Conservation (phyloP, 208 protist species). For the Trypanosoma brucei region DNA sequence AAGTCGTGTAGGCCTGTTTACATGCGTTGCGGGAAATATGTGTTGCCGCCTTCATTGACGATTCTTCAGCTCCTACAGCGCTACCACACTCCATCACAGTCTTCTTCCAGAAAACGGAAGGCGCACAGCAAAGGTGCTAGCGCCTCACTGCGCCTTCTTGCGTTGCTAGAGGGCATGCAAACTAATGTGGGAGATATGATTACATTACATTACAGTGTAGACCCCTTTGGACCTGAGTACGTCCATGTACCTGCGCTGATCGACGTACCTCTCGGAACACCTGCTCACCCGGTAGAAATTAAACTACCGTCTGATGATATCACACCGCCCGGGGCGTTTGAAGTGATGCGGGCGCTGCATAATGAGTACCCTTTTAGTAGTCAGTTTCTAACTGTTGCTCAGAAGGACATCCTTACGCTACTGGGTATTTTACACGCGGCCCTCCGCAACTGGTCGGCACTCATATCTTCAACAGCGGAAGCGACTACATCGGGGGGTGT, state of each 20-base stretch:
- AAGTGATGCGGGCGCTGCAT: constrained; percentile 25
- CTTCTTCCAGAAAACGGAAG: constrained; percentile 13
- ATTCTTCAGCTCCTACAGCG: constrained; percentile 68
- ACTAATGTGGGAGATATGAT: constrained; percentile 21
- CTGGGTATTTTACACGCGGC: constrained; percentile 51
- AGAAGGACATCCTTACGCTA: constrained; percentile 60
- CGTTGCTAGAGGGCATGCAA: constrained; percentile 8
- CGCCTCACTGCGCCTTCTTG: constrained; percentile 3
- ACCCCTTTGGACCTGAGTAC: constrained; percentile 45
- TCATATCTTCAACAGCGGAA: constrained; percentile 21
- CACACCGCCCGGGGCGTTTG: constrained; percentile 9
- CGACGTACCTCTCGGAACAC: constrained; percentile 21
- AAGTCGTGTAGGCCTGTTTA: constrained; percentile 25
- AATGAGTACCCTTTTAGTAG: constrained; percentile 46
- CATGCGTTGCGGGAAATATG: constrained; percentile 55
- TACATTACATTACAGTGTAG: constrained; percentile 60
- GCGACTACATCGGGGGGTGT: background rate
- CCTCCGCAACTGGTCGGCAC: constrained; percentile 40
- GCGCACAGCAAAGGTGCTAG: background rate
- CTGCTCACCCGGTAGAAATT: constrained; percentile 29
- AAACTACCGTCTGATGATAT: constrained; percentile 28
- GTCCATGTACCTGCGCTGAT: constrained; percentile 12
- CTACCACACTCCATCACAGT: constrained; percentile 13
- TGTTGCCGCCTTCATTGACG: constrained; percentile 76
- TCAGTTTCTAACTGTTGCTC: constrained; percentile 34